Conservation (phyloP, 768 basidiomycete genomes). For the Mrakia frigida region DNA sequence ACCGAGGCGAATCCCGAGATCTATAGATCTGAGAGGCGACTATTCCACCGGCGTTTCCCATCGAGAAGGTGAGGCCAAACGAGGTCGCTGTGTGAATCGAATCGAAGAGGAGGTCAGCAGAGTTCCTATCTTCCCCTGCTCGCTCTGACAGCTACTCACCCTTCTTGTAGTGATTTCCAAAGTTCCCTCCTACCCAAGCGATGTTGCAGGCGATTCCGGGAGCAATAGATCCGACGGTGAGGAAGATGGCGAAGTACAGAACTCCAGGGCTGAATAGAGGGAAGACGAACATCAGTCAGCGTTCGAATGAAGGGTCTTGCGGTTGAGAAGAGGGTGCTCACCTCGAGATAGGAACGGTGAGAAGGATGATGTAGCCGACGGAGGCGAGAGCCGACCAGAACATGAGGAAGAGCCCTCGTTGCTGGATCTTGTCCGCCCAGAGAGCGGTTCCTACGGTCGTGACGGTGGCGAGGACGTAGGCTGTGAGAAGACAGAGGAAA, state of each 20-base stretch:
- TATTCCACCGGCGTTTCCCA: conserved; percentile 45
- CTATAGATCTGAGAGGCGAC: conserved; percentile 42
- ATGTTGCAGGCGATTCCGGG: conserved; percentile 44
- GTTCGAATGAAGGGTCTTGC: background rate
- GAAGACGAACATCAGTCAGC: conserved; percentile 5
- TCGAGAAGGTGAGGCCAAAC: conserved; percentile 41
- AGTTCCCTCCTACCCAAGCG: conserved; percentile 43
- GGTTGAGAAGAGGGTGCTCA: background rate
- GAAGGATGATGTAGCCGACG: conserved; percentile 43
- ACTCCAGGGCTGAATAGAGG: conserved; percentile 34
- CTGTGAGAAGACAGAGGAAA: conserved; percentile 27
- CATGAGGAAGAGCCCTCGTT: conserved; percentile 45
- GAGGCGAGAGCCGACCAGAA: conserved; percentile 37
- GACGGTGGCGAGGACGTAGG: conserved; percentile 48
- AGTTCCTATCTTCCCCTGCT: too few relatives aligned
- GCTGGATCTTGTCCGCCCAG: conserved; percentile 41
- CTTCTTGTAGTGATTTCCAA: conserved; percentile 40
- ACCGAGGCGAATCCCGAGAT: conserved; percentile 38
- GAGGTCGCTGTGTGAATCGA: conserved; percentile 38
- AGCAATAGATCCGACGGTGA: conserved; percentile 41
- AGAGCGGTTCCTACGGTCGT: conserved; percentile 46
- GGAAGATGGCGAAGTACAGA: conserved; percentile 44
- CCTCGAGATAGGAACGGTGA: conserved; percentile 35
- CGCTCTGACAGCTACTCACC: background rate
- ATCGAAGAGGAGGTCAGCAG: background rate